Percentiles rank a stretch among this genome's conserved stretches.
These are phyloP conservation scores for Cylindrotheca closterium DNA, from an alignment of 108 stramenopile genomes.

Conservation along the genomic window DNA sequence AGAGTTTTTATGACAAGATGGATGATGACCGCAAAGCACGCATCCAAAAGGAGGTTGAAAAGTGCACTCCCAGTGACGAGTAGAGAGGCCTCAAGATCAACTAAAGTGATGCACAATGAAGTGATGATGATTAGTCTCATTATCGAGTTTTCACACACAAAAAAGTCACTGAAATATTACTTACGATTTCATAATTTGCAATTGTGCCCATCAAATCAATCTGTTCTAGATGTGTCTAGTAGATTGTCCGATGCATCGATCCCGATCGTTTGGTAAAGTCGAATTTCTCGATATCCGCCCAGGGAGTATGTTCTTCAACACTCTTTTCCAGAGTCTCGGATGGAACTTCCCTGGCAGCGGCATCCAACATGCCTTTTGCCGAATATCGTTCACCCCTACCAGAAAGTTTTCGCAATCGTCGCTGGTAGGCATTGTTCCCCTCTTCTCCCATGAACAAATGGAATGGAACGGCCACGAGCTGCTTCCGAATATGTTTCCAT, in stretches of 20 bases:
- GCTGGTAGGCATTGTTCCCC: conserved; percentile 41
- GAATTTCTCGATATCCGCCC: conserved; percentile 3
- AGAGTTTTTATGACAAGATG: conserved; percentile 4
- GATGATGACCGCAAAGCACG: conserved; percentile 8
- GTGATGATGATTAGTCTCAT: no score
- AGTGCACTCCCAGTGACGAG: conserved; percentile 9
- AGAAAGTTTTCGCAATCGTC: conserved; percentile 25
- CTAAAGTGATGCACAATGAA: no score
- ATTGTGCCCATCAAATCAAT: no score
- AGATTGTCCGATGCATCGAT: conserved; percentile 32
- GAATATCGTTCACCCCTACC: conserved; percentile 5
- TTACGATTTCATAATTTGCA: no score
- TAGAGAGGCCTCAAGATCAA: no score
- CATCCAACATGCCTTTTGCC: conserved; percentile 9
- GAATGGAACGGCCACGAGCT: conserved; percentile 31
- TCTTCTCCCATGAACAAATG: conserved; percentile 39
- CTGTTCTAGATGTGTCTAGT: no score
- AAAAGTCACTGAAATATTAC: no score
- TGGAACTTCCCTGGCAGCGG: conserved; percentile 23
- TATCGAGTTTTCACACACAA: no score
- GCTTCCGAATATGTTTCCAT: conserved; percentile 5
- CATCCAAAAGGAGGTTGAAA: background rate
- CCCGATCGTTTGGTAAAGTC: conserved; percentile 27
- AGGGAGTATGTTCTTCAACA: conserved; percentile 16
- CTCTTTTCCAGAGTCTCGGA: conserved; percentile 12